Evolutionary conservation across 2,329 filamentous ascomycete genomes (phyloP).

Genomic region (Sporothrix schenckii): DNA sequence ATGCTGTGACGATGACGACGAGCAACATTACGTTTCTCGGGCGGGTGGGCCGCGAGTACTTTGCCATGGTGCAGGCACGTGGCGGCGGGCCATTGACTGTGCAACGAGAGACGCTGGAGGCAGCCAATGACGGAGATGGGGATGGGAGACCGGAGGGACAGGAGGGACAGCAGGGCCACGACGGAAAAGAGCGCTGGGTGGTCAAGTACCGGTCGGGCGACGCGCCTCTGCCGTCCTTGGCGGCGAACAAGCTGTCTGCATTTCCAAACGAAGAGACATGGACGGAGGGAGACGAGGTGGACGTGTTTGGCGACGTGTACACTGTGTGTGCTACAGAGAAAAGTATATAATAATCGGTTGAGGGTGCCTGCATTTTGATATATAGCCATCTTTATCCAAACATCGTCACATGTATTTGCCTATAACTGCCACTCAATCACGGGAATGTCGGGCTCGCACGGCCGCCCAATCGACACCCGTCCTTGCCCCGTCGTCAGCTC

Average conservation of each 20-base stretch:
- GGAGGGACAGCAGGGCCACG: neutral
- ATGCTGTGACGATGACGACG: neutral
- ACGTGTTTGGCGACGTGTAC: neutral
- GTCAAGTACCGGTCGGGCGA: neutral
- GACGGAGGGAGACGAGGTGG: constrained; percentile 1
- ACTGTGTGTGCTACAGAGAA: neutral
- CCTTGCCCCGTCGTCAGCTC: constrained; percentile 24
- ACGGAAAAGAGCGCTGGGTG: neutral
- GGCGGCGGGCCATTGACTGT: constrained; percentile 1
- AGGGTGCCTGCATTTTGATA: neutral
- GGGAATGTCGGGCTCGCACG: neutral
- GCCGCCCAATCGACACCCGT: constrained; percentile 29
- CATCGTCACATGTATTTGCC: neutral
- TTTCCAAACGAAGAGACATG: neutral
- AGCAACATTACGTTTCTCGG: constrained; percentile 6
- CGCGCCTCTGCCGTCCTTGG: neutral
- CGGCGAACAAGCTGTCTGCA: neutral
- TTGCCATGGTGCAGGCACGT: constrained; percentile 14
- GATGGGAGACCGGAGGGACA: neutral
- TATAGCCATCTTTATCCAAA: too few species aligned
- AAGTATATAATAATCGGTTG: neutral
- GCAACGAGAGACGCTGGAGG: neutral
- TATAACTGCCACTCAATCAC: constrained; percentile 8
- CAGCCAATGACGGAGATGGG: neutral
- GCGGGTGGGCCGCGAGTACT: constrained; percentile 8